Percentiles rank a stretch among this genome's conserved stretches.
Conservation (phyloP, 139 green algal species). For the Volvox africanus region DNA sequence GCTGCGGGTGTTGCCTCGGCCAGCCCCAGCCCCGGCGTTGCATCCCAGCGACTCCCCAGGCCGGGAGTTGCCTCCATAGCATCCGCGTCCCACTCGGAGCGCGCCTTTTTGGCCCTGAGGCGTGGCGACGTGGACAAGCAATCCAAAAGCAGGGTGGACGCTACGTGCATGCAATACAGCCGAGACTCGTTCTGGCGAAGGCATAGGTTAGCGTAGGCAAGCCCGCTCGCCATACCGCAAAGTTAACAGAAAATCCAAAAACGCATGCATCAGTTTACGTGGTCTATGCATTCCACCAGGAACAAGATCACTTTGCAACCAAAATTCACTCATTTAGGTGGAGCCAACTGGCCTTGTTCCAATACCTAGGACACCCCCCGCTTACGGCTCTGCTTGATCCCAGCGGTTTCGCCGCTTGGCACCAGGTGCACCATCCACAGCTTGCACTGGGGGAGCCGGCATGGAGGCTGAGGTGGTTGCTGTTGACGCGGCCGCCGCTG, state of each 20-base stretch:
- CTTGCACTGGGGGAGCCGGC: slow-evolving; percentile 50
- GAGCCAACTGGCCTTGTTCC: no score
- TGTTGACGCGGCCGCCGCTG: slow-evolving; percentile 38
- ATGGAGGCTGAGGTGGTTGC: slow-evolving; percentile 37
- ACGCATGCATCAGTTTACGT: no score
- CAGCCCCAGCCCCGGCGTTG: slow-evolving; percentile 71
- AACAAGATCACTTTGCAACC: no score
- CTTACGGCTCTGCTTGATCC: slow-evolving; percentile 71
- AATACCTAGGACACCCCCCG: not conserved
- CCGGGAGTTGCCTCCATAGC: slow-evolving; percentile 79
- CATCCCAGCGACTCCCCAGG: slow-evolving; percentile 83
- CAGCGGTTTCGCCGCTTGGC: slow-evolving; percentile 87
- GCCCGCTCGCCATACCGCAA: no score
- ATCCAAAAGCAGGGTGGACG: not conserved
- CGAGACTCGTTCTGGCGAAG: no score
- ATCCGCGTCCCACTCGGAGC: slow-evolving; percentile 90
- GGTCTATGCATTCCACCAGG: no score
- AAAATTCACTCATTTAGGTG: no score
- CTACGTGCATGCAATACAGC: no score
- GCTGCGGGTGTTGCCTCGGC: slow-evolving; percentile 56
- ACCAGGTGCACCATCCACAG: slow-evolving; percentile 38
- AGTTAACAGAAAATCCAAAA: no score
- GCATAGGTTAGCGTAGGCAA: no score
- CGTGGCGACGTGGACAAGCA: not conserved
- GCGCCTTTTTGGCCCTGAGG: slow-evolving; percentile 62